Percentiles rank a stretch among this genome's conserved stretches.
phyloP scores from a whole-genome alignment of 768 basidiomycete genomes.

The Kwoniella dejecticola region DNA sequence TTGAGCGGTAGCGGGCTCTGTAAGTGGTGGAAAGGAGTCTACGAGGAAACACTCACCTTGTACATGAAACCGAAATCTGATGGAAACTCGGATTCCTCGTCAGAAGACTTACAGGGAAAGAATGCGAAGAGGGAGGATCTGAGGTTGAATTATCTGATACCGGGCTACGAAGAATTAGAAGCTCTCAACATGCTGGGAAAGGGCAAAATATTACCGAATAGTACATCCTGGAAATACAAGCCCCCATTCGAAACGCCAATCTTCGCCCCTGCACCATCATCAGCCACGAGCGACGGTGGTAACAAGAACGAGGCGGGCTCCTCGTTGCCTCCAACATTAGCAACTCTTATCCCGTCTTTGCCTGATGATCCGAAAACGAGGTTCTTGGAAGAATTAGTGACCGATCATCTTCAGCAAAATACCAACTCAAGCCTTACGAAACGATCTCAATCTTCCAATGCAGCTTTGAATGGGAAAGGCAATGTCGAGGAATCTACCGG shows the following conservation, averaged over 20 bases:
- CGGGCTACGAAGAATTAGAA: conserved; percentile 43
- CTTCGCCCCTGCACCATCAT: background rate
- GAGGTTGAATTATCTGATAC: conserved; percentile 43
- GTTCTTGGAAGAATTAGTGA: conserved; percentile 85
- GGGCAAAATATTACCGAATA: conserved; percentile 24
- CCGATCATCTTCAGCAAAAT: conserved; percentile 14
- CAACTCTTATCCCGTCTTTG: conserved; percentile 80
- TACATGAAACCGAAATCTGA: background rate
- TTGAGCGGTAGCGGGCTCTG: conserved; percentile 78
- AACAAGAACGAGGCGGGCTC: too few relatives aligned
- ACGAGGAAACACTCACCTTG: conserved; percentile 60
- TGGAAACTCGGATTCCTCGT: background rate
- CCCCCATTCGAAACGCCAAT: conserved; percentile 39
- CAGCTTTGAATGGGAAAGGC: too few relatives aligned
- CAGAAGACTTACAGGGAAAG: background rate
- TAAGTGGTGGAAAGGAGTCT: conserved; percentile 85
- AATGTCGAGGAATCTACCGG: background rate
- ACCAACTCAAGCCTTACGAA: background rate
- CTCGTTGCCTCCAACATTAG: conserved; percentile 57
- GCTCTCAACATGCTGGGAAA: conserved; percentile 41
- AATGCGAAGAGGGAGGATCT: background rate
- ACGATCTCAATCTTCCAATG: background rate
- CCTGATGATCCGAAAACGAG: conserved; percentile 97
- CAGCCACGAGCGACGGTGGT: too few relatives aligned
- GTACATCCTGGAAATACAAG: conserved; percentile 58